Base-by-base conservation (phyloP, 1,284 basidiomycete species). In the Erythrobasidium hasegawianum region DNA sequence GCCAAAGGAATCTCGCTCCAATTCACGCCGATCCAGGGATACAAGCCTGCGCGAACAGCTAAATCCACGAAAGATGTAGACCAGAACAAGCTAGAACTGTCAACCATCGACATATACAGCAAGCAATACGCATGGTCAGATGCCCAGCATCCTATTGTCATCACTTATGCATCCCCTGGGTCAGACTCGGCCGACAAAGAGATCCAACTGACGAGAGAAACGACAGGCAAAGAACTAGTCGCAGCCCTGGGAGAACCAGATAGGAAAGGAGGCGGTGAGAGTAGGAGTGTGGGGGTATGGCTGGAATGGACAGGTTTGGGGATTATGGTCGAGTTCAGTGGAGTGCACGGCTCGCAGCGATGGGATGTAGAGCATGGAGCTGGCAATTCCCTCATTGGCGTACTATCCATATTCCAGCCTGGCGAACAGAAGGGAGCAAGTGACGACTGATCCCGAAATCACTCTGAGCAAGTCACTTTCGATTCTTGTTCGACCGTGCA, bases 221-320 rank as follows among this genome's bases (percentile, higher is more conserved):
- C 85, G 1, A 84, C 82, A 3, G 92, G 90, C 2, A 86, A 86
- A 72, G 85, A 89, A 0, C 84, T 96, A 68, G 87, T 94, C 2
- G 75, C 78, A 16, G 74, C 76, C 40, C 77, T 94, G 33, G 90
- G 90, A 18, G 68, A 59, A n/a, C 45, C 66, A 9, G 47, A 59
- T 40, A 18, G 52, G 27, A 59, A 54, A 20, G 54, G 52, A 4
- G 58, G 50, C 1, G 41, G 62, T 39, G 62, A 65, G 24, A 57
- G 55, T 8, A 47, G 56, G 20, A 57, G 50, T 39, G 56, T 65
- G 18, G 62, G 62, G n/a, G 90, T 93, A 68, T 95, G 89, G 88
- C 87, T 90, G 71, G 90, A 94, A 76, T 94, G 90, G 90, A 81
- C 83, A n/a, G 81, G 79, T 67, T 82, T 87, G 64, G 89, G 89